Conservation (phyloP, 2,329 filamentous ascomycete species). For the Pezicula neosporulosa region DNA sequence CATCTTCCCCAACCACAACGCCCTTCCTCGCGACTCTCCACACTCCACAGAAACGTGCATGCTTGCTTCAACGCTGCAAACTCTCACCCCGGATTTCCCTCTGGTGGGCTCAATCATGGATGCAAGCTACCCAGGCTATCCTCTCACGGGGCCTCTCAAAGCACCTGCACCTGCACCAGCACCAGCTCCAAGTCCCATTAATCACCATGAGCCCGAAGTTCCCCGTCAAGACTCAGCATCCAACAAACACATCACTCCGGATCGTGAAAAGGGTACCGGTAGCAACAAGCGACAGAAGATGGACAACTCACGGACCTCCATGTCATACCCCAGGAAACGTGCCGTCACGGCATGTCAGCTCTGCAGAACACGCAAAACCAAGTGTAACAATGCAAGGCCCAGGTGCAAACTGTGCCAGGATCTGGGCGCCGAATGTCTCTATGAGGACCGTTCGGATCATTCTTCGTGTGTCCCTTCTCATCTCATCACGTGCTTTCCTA, state of each 20-base stretch:
- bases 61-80: too few species aligned
- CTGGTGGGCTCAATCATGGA: too few species aligned
- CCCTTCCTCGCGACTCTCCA: too few species aligned
- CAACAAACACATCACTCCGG: too few species aligned
- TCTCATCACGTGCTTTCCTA: background rate
- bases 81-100: too few species aligned
- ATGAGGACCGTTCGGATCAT: slow-evolving; percentile 5
- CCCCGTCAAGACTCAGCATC: background rate
- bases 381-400: slow-evolving; percentile 23
- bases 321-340: slow-evolving; percentile 1
- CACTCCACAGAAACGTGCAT: too few species aligned
- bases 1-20: too few species aligned
- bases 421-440: slow-evolving; percentile 19
- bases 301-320: background rate
- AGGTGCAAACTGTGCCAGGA: slow-evolving; percentile 17
- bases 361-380: slow-evolving; percentile 25
- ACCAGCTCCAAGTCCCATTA: background rate
- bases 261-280: too few species aligned
- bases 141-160: too few species aligned
- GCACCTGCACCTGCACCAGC: too few species aligned
- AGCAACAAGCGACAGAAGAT: background rate
- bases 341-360: slow-evolving; percentile 19
- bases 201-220: background rate
- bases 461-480: background rate
- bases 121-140: too few species aligned